Evolutionary conservation across 495 filamentous ascomycete genomes (phyloP).

Genomic region (Parathielavia hyrcaniae): DNA sequence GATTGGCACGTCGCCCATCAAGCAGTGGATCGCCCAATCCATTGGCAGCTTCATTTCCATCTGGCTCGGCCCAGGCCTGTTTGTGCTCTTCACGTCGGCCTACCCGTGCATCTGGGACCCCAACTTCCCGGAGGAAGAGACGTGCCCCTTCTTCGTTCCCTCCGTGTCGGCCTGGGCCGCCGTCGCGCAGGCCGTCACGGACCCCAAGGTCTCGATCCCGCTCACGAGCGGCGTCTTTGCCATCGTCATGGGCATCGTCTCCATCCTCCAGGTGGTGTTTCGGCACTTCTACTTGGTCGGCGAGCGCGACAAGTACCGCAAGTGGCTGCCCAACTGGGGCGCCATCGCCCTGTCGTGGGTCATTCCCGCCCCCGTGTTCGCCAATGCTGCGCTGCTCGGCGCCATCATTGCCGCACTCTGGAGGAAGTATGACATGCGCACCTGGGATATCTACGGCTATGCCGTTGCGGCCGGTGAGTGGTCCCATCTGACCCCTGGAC

Average conservation of each 20-base stretch:
- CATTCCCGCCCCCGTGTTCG: constrained; percentile 37
- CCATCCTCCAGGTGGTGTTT: constrained; percentile 47
- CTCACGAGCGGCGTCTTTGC: constrained; percentile 50
- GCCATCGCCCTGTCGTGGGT: constrained; percentile 60
- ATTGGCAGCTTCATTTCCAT: constrained; percentile 55
- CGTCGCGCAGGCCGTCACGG: constrained; percentile 58
- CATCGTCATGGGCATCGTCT: constrained; percentile 49
- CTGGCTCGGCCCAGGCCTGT: constrained; percentile 58
- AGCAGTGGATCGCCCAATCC: constrained; percentile 59
- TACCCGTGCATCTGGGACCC: constrained; percentile 54
- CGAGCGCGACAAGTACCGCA: constrained; percentile 44
- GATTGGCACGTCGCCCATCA: constrained; percentile 53
- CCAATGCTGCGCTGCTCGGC: constrained; percentile 52
- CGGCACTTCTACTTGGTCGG: constrained; percentile 52
- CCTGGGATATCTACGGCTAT: constrained; percentile 59
- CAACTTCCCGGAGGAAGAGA: constrained; percentile 18
- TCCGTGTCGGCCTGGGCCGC: constrained; percentile 62
- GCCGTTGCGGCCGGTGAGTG: constrained; percentile 53
- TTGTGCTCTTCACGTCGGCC: constrained; percentile 57
- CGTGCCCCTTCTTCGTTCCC: constrained; percentile 53
- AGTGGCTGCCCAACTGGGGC: constrained; percentile 62
- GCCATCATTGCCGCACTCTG: constrained; percentile 52
- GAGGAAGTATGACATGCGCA: constrained; percentile 49
- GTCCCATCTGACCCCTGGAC: no score
- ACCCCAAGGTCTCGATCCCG: constrained; percentile 52